These are phyloP conservation scores for Neoboletus brunneissimus DNA, from an alignment of 768 basidiomycete genomes.

Conservation along the genomic window DNA sequence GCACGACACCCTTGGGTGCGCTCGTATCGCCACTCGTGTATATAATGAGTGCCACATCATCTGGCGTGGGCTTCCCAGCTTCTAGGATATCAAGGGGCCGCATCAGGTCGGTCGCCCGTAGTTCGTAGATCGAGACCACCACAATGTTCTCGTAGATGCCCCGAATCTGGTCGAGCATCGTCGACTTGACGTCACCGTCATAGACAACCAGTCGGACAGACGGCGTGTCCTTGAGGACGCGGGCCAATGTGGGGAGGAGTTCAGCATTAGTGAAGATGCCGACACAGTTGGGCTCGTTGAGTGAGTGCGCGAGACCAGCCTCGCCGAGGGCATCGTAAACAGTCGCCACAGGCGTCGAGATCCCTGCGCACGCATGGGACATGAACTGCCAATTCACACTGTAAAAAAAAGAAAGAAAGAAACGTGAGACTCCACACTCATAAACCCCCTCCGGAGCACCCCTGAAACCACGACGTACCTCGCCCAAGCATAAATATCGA, in stretches of 20 bases:
- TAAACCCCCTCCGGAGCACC: no score
- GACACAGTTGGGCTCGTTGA: constrained; percentile 84
- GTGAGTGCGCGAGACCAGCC: constrained; percentile 81
- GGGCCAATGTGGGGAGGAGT: constrained; percentile 73
- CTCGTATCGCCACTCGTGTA: constrained; percentile 92
- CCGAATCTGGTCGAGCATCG: constrained; percentile 58
- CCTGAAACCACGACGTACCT: constrained; percentile 61
- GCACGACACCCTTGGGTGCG: constrained; percentile 87
- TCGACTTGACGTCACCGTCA: constrained; percentile 63
- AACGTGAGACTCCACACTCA: not conserved
- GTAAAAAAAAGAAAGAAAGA: constrained; percentile 1
- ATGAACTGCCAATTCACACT: constrained; percentile 88
- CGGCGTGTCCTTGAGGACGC: constrained; percentile 70
- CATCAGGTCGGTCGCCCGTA: constrained; percentile 63
- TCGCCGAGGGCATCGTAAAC: constrained; percentile 96
- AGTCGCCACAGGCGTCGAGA: constrained; percentile 83
- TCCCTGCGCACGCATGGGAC: constrained; percentile 74
- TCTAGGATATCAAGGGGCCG: constrained; percentile 53
- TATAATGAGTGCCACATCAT: no score
- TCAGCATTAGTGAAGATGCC: constrained; percentile 92
- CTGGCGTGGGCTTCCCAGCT: constrained; percentile 46
- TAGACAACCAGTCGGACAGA: constrained; percentile 80
- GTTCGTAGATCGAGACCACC: constrained; percentile 63
- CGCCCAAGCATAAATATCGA: constrained; percentile 90
- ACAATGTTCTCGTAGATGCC: constrained; percentile 55